Percentiles rank a stretch among this genome's conserved stretches.
These are phyloP conservation scores for Aphanomyces cochlioides DNA, from an alignment of 352 stramenopile species.

Conservation along the genomic window DNA sequence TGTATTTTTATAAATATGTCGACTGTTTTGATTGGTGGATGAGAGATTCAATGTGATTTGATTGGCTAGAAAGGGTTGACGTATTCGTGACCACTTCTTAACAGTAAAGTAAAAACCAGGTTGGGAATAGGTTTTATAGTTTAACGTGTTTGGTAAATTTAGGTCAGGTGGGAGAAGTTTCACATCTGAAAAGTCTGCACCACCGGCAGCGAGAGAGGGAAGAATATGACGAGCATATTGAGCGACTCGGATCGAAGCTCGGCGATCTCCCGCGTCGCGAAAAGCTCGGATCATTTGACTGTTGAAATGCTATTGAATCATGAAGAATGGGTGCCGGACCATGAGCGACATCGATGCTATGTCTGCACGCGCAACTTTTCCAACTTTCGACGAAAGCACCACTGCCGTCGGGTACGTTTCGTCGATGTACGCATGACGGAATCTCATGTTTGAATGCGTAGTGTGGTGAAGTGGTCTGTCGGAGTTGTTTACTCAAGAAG, in stretches of 20 bases:
- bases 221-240: neutral
- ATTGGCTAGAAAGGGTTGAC: neutral
- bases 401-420: slow-evolving; percentile 20
- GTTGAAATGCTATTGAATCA: slow-evolving; percentile 27
- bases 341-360: slow-evolving; percentile 22
- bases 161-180: neutral
- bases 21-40: neutral
- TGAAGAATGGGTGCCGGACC: slow-evolving; percentile 28
- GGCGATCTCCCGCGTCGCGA: slow-evolving; percentile 6
- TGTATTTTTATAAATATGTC: neutral
- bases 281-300: slow-evolving; percentile 12
- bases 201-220: neutral
- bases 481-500: slow-evolving; percentile 85
- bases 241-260: slow-evolving; percentile 9
- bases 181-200: slow-evolving; percentile 11
- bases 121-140: too few species aligned
- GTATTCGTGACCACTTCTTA: neutral
- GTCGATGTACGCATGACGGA: neutral
- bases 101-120: too few species aligned
- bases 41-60: neutral
- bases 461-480: slow-evolving; percentile 84
- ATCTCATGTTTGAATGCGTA: slow-evolving; percentile 31
- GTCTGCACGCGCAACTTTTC: slow-evolving; percentile 29
- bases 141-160: neutral
- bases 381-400: slow-evolving; percentile 30